Base-by-base conservation (phyloP, 352 stramenopile genomes). In the Stramenopiles sp. region DNA sequence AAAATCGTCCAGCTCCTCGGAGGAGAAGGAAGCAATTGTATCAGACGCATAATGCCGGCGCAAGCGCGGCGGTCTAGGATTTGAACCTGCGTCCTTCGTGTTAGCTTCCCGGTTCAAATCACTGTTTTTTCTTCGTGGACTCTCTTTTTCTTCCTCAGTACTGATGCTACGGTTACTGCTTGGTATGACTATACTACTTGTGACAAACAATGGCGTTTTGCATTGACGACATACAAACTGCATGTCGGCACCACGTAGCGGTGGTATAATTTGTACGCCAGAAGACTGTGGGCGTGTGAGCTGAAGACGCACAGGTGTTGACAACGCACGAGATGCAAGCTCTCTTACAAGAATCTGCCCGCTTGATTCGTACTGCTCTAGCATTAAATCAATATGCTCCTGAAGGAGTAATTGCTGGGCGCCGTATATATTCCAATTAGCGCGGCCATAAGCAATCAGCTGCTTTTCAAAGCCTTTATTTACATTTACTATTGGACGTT, bases 381-480 rank as follows among this genome's bases (percentile, higher is more conserved):
- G 55, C 55, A 27, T 27, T 71, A 71, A 22, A 22, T 83, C 81
- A 14, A 83, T 30, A 7, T 80, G 81, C 31, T 84, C 76, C 7
- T 82, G 86, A 0, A 94, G 84, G 81, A 94, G 80, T 33, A 92
- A 82, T 82, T 95, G 90, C 78, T 94, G 89, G 8, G 91, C 89
- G 7, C 83, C 81, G 44, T 92, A 92, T 27, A 95, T 85, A 44
- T 95, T 85, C 25, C 88, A 88, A 0, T 87, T 75, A 1, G 90
- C 84, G n/a, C 85, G 86, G 14, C 91, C 89, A 0, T 94, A 89
- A 44, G 85, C 91, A 30, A 88, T 87, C 1, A 95, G 84, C 82
- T 95, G 91, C 22, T 87, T 84, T 82, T 95, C 90, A 81, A 96
- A 96, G 25, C 91, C 90, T 32, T 83, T 44, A 80, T 95, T 95